Conservation (phyloP, 331 rosid genomes). For the Quercus tomentella region DNA sequence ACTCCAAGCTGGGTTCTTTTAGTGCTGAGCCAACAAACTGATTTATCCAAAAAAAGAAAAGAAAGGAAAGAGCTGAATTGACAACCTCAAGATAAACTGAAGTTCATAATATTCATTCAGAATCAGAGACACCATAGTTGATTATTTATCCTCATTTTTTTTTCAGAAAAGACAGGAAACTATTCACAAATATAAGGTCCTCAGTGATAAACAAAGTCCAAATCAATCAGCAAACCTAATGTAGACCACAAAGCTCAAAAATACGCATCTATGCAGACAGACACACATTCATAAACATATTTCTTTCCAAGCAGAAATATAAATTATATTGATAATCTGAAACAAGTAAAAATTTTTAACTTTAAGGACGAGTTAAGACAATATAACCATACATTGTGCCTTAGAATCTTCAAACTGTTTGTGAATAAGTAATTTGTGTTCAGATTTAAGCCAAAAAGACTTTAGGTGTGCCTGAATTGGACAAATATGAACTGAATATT, state of each 20-base stretch:
- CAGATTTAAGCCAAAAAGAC: not conserved
- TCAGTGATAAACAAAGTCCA: not conserved
- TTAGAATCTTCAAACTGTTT: not conserved
- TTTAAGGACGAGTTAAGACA: not conserved
- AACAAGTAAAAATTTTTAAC: not conserved
- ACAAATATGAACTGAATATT: not conserved
- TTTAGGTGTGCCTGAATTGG: not conserved
- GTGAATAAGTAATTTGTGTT: not conserved
- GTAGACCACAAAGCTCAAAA: not conserved
- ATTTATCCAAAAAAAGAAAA: constrained; percentile 14
- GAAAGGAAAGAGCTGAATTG: constrained; percentile 1
- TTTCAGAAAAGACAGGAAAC: not conserved
- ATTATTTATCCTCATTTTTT: not conserved
- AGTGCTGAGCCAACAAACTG: constrained; percentile 74
- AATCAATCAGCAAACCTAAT: not conserved
- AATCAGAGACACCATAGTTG: not conserved
- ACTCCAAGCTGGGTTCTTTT: constrained; percentile 74
- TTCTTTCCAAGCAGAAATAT: not conserved
- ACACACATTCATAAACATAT: not conserved
- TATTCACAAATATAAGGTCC: not conserved
- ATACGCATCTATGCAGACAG: not conserved
- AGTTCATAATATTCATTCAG: not conserved
- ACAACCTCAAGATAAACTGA: not conserved
- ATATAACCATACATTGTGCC: not conserved
- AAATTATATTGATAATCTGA: not conserved